Evolutionary conservation across 1,284 basidiomycete genomes (phyloP).

Genomic region (Ganoderma resinaceum): DNA sequence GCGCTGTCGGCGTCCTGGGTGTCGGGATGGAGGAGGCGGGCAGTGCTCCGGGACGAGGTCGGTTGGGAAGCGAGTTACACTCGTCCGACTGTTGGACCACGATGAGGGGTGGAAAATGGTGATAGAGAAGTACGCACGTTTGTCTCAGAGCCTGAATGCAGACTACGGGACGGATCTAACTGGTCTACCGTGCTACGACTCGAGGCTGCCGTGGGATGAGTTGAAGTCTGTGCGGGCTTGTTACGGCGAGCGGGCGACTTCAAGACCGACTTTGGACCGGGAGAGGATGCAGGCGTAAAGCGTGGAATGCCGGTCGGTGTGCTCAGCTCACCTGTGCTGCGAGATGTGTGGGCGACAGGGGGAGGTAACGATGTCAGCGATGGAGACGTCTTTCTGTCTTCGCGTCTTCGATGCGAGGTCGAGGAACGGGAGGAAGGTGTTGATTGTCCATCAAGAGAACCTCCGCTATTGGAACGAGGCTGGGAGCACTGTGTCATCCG

Average conservation of each 20-base stretch:
- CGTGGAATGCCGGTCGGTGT: slow-evolving; percentile 15
- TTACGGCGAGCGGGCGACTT: slow-evolving; percentile 23
- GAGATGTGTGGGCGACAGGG: background rate
- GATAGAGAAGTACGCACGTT: slow-evolving; percentile 4
- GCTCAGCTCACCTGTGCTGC: slow-evolving; percentile 11
- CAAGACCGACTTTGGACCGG: slow-evolving; percentile 17
- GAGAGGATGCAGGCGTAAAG: slow-evolving; percentile 8
- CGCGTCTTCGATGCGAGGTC: background rate
- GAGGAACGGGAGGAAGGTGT: background rate
- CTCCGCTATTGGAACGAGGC: slow-evolving; percentile 9
- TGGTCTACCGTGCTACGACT: background rate
- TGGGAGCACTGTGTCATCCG: slow-evolving; percentile 61
- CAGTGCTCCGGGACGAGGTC: background rate
- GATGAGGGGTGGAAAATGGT: background rate
- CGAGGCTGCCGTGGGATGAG: background rate
- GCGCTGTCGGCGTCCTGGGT: background rate
- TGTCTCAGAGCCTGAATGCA: slow-evolving; percentile 18
- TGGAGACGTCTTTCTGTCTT: background rate
- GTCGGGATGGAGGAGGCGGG: background rate
- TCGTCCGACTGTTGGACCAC: background rate
- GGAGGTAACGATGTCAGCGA: background rate
- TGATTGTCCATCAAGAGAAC: background rate
- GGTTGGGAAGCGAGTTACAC: background rate
- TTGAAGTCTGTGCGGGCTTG: background rate
- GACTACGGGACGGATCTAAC: slow-evolving; percentile 17